Base-by-base conservation (phyloP, 129 eudicot genomes). In the Chrysanthemum seticuspe region DNA sequence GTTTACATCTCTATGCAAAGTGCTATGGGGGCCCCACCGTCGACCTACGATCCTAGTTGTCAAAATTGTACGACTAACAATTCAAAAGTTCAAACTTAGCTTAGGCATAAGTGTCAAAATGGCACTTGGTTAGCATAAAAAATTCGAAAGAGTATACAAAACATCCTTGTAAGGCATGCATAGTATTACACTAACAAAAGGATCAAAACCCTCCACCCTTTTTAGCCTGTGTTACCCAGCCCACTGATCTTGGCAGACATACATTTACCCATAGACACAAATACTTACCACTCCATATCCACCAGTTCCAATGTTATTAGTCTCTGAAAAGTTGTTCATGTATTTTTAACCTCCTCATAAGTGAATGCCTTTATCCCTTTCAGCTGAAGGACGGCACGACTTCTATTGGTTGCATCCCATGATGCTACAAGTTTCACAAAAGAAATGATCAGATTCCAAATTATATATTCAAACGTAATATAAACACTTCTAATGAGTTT, bases 271-370 rank as follows among this genome's bases (percentile, higher is more conserved):
- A 54, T 1, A 14, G 27, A 36, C 2, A 8, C 16, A 36, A 40
- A 25, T 3, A 29, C 85, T 64, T 64, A 87, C 92, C 92, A 79
- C 80, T 62, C 93, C 97, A 80, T 88, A 91, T 63, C 97, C 97
- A 62, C 97, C 97, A 2, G 78, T 40, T 75, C 97, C 95, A 55
- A 85, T 80, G 61, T 76, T 83, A 65, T 86, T 85, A 9, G n/a
- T 21, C 13, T 83, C 83, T 7, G 89, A 75, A 72, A 91, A 91
- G 68, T 83, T 85, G 67, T 87, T 80, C 2, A 95, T 85, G 79
- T 63, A 81, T 68, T 74, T 88, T 75, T 85, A 68, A 91, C 79
- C 45, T 87, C 97, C 58, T 85, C 89, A 80, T 78, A 87, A 6
- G 95, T 74, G 85, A 85, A 88, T 55, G 68, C 68, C 80, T 82